Evolutionary conservation across 192 early-diverging fungal species (phyloP).

Genomic region (Podochytrium sp.): DNA sequence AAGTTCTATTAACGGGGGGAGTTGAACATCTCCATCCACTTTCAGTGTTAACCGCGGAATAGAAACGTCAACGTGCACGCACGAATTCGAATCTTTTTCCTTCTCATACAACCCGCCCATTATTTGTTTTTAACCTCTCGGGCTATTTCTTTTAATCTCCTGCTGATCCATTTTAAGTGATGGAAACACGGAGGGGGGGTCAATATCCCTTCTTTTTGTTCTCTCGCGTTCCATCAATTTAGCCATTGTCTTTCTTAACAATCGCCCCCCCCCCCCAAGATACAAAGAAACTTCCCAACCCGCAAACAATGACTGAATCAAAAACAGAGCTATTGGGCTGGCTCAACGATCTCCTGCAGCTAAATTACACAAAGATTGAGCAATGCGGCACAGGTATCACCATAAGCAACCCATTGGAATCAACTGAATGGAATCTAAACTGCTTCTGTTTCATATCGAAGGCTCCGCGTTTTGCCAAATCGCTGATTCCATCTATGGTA

Average conservation of each 20-base stretch:
- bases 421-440: background rate
- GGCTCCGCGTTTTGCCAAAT: conserved; percentile 74
- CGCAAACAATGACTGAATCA: conserved; percentile 36
- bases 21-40: too few relatives aligned
- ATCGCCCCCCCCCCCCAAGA: background rate
- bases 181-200: too few relatives aligned
- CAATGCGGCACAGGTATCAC: conserved; percentile 77
- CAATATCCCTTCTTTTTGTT: conserved; percentile 3
- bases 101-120: too few relatives aligned
- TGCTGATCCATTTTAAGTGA: too few relatives aligned
- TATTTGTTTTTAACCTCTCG: too few relatives aligned
- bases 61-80: too few relatives aligned
- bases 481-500: conserved; percentile 73
- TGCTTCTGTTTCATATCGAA: conserved; percentile 28
- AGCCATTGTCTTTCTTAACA: background rate
- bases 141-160: too few relatives aligned
- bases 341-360: conserved; percentile 84
- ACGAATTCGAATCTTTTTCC: too few relatives aligned
- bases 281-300: background rate
- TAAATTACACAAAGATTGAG: conserved; percentile 86
- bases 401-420: background rate
- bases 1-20: too few relatives aligned
- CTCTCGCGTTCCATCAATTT: background rate
- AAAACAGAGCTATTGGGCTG: conserved; percentile 74
- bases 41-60: too few relatives aligned